These are phyloP conservation scores for Torrubiella hemipterigena DNA, from an alignment of 2,329 filamentous ascomycete species.

Conservation along the genomic window DNA sequence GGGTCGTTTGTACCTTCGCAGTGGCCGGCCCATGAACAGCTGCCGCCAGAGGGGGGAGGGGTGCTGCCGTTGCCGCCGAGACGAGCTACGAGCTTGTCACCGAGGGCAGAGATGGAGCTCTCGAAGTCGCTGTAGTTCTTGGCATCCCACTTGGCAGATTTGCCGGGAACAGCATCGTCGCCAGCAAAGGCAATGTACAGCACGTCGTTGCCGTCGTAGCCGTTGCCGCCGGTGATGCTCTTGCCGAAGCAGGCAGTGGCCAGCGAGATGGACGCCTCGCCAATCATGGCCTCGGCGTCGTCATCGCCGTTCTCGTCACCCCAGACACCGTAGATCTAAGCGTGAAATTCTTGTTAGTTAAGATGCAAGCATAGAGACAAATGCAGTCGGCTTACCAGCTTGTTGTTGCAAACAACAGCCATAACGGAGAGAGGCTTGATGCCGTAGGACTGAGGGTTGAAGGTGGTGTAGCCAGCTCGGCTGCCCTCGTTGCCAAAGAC, in stretches of 20 bases:
- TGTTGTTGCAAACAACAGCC: slow-evolving; percentile 33
- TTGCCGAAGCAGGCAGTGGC: slow-evolving; percentile 45
- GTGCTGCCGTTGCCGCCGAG: slow-evolving; percentile 10
- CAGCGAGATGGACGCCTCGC: slow-evolving; percentile 45
- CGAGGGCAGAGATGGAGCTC: slow-evolving; percentile 35
- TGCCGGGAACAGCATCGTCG: slow-evolving; percentile 41
- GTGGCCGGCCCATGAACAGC: slow-evolving; percentile 11
- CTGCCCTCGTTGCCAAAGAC: slow-evolving; percentile 31
- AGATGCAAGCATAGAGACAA: not conserved
- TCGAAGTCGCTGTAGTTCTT: slow-evolving; percentile 35
- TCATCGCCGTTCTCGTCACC: slow-evolving; percentile 48
- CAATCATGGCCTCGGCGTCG: slow-evolving; percentile 31
- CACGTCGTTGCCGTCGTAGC: slow-evolving; percentile 45
- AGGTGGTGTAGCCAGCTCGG: slow-evolving; percentile 15
- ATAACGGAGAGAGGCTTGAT: slow-evolving; percentile 35
- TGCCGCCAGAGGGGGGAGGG: slow-evolving; percentile 2
- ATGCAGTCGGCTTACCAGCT: slow-evolving; percentile 14
- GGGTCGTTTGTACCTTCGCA: slow-evolving; percentile 6
- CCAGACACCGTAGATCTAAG: slow-evolving; percentile 37
- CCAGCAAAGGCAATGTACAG: slow-evolving; percentile 51
- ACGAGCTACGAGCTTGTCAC: slow-evolving; percentile 35
- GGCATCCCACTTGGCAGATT: slow-evolving; percentile 43
- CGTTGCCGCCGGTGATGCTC: slow-evolving; percentile 39
- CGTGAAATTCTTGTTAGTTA: slow-evolving; percentile 15
- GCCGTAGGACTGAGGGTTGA: slow-evolving; percentile 21